phyloP scores from a whole-genome alignment of 805 yeast species.

The Cyberlindnera maclurae region DNA sequence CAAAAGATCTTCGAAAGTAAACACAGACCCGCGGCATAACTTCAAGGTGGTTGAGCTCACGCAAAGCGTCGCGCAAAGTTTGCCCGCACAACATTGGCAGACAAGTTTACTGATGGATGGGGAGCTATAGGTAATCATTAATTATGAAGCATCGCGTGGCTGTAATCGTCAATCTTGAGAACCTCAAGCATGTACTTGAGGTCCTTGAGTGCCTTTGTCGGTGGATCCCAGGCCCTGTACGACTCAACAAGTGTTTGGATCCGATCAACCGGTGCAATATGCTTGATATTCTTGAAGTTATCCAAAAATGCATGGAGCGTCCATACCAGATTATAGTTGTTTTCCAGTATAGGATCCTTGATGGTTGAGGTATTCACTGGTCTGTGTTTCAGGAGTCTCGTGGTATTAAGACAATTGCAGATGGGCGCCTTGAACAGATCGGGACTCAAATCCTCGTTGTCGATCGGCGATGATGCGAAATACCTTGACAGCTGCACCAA shows the following conservation, averaged over 20 bases:
- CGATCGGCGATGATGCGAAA: conserved; percentile 19
- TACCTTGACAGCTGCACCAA: conserved; percentile 38
- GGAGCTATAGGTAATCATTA: too few relatives aligned
- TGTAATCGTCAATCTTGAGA: conserved; percentile 20
- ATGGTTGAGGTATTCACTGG: conserved; percentile 1
- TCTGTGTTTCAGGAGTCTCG: conserved; percentile 3
- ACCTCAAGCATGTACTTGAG: conserved; percentile 23
- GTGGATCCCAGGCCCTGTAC: conserved; percentile 16
- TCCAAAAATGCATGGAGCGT: conserved; percentile 33
- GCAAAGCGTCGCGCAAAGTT: too few relatives aligned
- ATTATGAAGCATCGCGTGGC: conserved; percentile 7
- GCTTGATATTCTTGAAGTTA: conserved; percentile 26
- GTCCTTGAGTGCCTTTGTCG: conserved; percentile 11
- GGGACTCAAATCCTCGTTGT: conserved; percentile 22
- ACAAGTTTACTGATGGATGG: too few relatives aligned
- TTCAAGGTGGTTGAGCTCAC: too few relatives aligned
- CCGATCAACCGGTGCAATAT: conserved; percentile 22
- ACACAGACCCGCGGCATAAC: too few relatives aligned
- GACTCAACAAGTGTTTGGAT: conserved; percentile 6
- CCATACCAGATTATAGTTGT: conserved; percentile 36
- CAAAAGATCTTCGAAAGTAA: too few relatives aligned
- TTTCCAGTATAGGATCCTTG: conserved; percentile 19
- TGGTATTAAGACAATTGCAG: conserved; percentile 21
- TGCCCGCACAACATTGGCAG: too few relatives aligned
- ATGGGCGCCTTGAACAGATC: conserved; percentile 22